phyloP scores from a whole-genome alignment of 2,329 filamentous ascomycete species.

The Claviceps sp. region DNA sequence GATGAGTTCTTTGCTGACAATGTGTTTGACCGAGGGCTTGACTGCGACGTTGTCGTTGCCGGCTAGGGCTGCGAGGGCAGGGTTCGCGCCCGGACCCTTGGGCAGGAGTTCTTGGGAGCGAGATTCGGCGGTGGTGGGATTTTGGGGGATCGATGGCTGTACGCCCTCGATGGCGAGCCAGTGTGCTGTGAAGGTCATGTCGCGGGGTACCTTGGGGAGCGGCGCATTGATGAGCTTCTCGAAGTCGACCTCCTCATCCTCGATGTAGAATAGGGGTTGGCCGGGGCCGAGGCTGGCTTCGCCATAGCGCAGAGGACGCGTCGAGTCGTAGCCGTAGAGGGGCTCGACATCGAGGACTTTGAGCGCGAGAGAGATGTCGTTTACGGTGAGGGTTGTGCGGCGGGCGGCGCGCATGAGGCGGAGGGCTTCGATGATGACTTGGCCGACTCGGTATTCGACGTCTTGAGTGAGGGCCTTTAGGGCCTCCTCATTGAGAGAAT shows the following conservation, averaged over 20 bases:
- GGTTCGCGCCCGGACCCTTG: constrained; percentile 80
- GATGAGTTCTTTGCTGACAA: constrained; percentile 88
- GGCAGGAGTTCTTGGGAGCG: constrained; percentile 74
- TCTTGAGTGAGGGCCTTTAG: constrained; percentile 81
- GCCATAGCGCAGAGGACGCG: constrained; percentile 75
- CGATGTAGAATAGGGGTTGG: constrained; percentile 91
- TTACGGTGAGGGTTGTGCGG: constrained; percentile 74
- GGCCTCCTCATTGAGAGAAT: constrained; percentile 68
- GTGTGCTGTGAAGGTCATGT: constrained; percentile 81
- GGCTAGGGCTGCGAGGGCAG: constrained; percentile 65
- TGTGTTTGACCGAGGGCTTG: constrained; percentile 88
- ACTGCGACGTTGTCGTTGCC: constrained; percentile 74
- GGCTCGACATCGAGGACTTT: constrained; percentile 85
- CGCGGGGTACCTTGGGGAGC: constrained; percentile 83
- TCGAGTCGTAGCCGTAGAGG: constrained; percentile 91
- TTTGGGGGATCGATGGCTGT: constrained; percentile 91
- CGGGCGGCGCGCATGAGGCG: constrained; percentile 92
- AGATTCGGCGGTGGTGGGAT: constrained; percentile 76
- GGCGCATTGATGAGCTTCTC: constrained; percentile 97
- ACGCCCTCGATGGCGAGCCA: constrained; percentile 98
- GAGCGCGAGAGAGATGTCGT: constrained; percentile 79
- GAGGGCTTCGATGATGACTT: constrained; percentile 85
- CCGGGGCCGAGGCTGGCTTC: constrained; percentile 88
- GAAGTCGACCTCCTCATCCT: constrained; percentile 97
- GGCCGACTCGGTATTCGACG: constrained; percentile 86